A percentile compares a stretch with the other conserved stretches of the same genome.
phyloP scores from a whole-genome alignment of 768 basidiomycete genomes.

The Russula sp. region DNA sequence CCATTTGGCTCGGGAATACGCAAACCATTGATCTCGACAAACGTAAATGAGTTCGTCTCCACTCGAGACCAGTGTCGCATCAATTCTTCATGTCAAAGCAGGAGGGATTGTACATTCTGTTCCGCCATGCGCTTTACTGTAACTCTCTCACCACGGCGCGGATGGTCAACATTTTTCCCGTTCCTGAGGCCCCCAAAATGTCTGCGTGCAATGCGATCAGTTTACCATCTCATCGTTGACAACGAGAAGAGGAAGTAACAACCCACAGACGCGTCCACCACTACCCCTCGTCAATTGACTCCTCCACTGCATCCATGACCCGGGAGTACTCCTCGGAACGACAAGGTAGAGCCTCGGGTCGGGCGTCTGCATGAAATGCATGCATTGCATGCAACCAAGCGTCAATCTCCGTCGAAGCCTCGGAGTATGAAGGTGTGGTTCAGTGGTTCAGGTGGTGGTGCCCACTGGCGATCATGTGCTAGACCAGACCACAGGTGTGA shows the following conservation, averaged over 20 bases:
- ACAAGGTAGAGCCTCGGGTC: slow-evolving; percentile 85
- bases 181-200: slow-evolving; percentile 97
- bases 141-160: slow-evolving; percentile 88
- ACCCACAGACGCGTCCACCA: slow-evolving; percentile 91
- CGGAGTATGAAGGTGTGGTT: no score
- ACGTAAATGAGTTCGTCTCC: slow-evolving; percentile 93
- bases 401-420: slow-evolving; percentile 36
- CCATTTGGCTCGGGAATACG: slow-evolving; percentile 88
- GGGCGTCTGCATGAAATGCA: slow-evolving; percentile 84
- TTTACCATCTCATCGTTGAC: not conserved
- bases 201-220: slow-evolving; percentile 42
- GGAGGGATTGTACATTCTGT: slow-evolving; percentile 48
- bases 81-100: not conserved
- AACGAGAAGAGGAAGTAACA: not conserved
- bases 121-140: slow-evolving; percentile 86
- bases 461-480: no score
- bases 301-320: slow-evolving; percentile 69
- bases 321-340: slow-evolving; percentile 76
- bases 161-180: slow-evolving; percentile 97
- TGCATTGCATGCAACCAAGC: slow-evolving; percentile 87
- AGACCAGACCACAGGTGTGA: no score
- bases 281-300: slow-evolving; percentile 86
- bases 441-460: no score
- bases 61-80: not conserved
- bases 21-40: slow-evolving; percentile 96